phyloP scores from a whole-genome alignment of 2,329 filamentous ascomycete genomes.

The Xylariales sp. region DNA sequence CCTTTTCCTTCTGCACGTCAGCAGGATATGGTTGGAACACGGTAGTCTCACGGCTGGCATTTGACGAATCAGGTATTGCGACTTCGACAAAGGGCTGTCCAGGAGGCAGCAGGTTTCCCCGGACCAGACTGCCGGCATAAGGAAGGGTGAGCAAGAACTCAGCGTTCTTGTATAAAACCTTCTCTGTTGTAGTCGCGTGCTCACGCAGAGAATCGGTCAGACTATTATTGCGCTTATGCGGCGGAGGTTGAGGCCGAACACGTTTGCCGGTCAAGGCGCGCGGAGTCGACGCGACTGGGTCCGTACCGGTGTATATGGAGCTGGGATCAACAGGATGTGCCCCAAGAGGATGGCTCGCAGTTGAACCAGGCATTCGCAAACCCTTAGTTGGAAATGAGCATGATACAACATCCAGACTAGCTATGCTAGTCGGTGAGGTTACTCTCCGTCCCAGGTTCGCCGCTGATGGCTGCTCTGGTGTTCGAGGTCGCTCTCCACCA shows the following conservation, averaged over 20 bases:
- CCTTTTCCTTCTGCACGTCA: constrained; percentile 37
- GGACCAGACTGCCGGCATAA: constrained; percentile 78
- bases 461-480: constrained; percentile 35
- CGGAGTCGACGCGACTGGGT: constrained; percentile 54
- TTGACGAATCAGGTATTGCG: constrained; percentile 45
- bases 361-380: constrained; percentile 33
- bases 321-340: constrained; percentile 54
- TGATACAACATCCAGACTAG: constrained; percentile 57
- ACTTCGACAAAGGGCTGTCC: constrained; percentile 75
- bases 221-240: constrained; percentile 82
- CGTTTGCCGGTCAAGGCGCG: constrained; percentile 55
- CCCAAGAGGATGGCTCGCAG: constrained; percentile 38
- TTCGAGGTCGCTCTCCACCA: constrained; percentile 38
- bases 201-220: constrained; percentile 81
- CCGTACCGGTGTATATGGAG: constrained; percentile 40
- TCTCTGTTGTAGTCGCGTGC: constrained; percentile 45
- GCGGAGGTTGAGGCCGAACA: constrained; percentile 45
- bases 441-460: constrained; percentile 1
- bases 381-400: constrained; percentile 58
- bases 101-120: constrained; percentile 80
- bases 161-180: constrained; percentile 46
- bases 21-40: constrained; percentile 39
- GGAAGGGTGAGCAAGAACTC: constrained; percentile 59
- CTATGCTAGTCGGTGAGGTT: constrained; percentile 50
- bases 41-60: constrained; percentile 49